A percentile compares a stretch with the other conserved stretches of the same genome.
These are phyloP conservation scores for Yamadazyma sp. DNA, from an alignment of 1,139 yeast species.

Conservation along the genomic window DNA sequence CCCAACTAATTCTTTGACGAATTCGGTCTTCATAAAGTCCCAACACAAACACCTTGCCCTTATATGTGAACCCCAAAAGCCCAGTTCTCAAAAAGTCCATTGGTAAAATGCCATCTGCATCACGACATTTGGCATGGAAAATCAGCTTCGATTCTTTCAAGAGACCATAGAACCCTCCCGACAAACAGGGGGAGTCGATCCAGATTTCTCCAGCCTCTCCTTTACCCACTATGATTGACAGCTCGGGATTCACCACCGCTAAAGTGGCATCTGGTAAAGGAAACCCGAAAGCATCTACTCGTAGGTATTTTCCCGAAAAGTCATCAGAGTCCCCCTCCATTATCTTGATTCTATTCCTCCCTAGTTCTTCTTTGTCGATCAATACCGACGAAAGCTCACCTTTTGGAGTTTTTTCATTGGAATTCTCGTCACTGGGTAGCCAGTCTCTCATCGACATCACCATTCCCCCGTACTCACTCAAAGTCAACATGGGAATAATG, in stretches of 20 bases:
- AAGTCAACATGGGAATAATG: slow-evolving; percentile 84
- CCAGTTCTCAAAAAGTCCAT: slow-evolving; percentile 90
- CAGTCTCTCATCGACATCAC: slow-evolving; percentile 90
- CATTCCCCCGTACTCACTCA: slow-evolving; percentile 96
- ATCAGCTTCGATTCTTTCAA: slow-evolving; percentile 66
- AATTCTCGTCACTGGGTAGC: slow-evolving; percentile 53
- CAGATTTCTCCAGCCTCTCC: slow-evolving; percentile 96
- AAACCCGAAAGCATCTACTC: slow-evolving; percentile 90
- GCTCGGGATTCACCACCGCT: slow-evolving; percentile 94
- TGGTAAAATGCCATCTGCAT: slow-evolving; percentile 65
- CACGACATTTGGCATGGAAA: slow-evolving; percentile 79
- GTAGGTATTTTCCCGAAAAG: slow-evolving; percentile 47
- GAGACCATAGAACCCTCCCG: slow-evolving; percentile 86
- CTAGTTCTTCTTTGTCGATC: slow-evolving; percentile 77
- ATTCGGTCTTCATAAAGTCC: slow-evolving; percentile 92
- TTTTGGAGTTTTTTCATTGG: slow-evolving; percentile 32
- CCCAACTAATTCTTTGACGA: slow-evolving; percentile 70
- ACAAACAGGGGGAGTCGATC: slow-evolving; percentile 87
- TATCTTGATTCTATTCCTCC: slow-evolving; percentile 74
- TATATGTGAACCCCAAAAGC: slow-evolving; percentile 78
- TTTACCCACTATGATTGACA: slow-evolving; percentile 60
- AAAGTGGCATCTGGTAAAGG: slow-evolving; percentile 93
- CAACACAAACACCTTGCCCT: slow-evolving; percentile 83
- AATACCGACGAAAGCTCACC: slow-evolving; percentile 66
- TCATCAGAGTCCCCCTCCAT: slow-evolving; percentile 60